Evolutionary conservation across 1,284 basidiomycete species (phyloP).

Genomic region (Puccinia triticina): DNA sequence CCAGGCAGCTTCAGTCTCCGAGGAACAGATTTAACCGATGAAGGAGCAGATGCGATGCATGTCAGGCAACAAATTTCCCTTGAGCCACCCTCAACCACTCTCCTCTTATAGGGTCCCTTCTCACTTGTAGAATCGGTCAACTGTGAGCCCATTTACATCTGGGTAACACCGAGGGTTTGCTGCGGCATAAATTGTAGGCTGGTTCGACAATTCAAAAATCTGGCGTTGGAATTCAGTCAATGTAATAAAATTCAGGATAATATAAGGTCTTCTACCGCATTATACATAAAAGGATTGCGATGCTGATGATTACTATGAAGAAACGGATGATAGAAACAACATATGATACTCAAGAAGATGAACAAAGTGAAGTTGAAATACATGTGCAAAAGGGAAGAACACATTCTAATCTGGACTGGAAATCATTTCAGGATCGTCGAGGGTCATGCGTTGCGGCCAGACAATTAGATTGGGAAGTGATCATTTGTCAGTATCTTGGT

Average conservation of each 20-base stretch:
- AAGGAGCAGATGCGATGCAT: too few relatives aligned
- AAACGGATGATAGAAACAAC: neutral
- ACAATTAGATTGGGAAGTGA: neutral
- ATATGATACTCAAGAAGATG: neutral
- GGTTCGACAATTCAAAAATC: too few relatives aligned
- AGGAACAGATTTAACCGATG: too few relatives aligned
- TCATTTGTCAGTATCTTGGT: conserved; percentile 11
- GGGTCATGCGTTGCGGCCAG: neutral
- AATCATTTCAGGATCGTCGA: neutral
- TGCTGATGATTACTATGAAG: neutral
- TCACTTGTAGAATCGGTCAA: too few relatives aligned
- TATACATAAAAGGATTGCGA: neutral
- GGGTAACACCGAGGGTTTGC: too few relatives aligned
- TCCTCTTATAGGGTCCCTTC: too few relatives aligned
- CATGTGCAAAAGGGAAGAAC: neutral
- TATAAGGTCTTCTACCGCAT: neutral
- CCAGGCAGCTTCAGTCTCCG: too few relatives aligned
- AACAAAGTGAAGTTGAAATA: neutral
- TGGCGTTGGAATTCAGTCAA: neutral
- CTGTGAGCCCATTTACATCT: too few relatives aligned
- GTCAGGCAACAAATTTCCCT: too few relatives aligned
- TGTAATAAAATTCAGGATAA: neutral
- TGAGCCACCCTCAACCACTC: too few relatives aligned
- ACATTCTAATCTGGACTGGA: neutral
- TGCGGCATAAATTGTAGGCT: too few relatives aligned